Base-by-base conservation (phyloP, 192 early-diverging fungal species). In the Funneliformis geosporum region DNA sequence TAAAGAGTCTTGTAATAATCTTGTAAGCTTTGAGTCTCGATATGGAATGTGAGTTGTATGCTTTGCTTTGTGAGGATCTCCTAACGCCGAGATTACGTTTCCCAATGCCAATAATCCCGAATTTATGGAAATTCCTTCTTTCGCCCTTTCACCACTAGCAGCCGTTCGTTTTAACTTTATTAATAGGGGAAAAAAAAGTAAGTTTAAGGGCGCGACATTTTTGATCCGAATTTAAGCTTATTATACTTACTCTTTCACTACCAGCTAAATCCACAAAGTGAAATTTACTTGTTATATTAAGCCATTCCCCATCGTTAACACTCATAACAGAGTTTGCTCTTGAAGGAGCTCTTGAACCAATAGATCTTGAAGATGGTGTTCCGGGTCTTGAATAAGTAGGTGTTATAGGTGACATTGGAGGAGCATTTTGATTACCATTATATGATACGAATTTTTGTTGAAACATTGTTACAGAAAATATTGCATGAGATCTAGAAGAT, bases 231-330 rank as follows among this genome's bases (percentile, higher is more conserved):
- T 68, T 7, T 27, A 5, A 23, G 39, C n/a, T 38, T 33, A 70
- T n/a, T 42, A 38, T 14, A 82, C 79, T 79, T 84, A 87, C 86
- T 64, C 94, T 85, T 85, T 99, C 98, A 64, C 95, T 96, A 43
- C 98, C 98, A 28, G 98, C 98, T 82, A 99, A 86, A 87, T 99
- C 98, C 25, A 99, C 98, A 89, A 99, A 99, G 80, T 97, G 95
- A 77, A 99, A 95, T 84, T 98, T 99, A 25, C 95, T 96, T 10
- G 87, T 87, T 18, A 94, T 83, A 7, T 86, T 85, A 25, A 93
- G 80, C 83, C 87, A 88, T 64, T 91, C 91, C 8, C 87, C 92
- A n/a, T 88, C 86, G 10, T 84, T 42, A 70, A 61, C 67, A 40
- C 79, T 55, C 60, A 68, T 61, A 5, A 73, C 33, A 42, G 46